Evolutionary conservation across 805 yeast species (phyloP), one percentile per base, ranked within the genome.

Genomic region (Metschnikowia kofuensis): DNA sequence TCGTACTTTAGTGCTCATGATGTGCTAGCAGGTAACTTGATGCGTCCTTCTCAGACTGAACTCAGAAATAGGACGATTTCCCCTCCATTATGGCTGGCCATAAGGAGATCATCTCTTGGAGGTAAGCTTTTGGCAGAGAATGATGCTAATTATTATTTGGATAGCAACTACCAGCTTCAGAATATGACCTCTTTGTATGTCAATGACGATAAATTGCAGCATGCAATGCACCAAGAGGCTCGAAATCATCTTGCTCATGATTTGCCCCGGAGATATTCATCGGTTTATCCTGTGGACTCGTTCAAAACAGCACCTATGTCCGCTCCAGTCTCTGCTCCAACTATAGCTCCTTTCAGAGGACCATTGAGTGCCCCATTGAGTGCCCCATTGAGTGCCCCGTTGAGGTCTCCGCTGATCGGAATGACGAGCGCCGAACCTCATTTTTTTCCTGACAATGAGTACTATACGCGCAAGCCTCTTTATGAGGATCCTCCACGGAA

Each of bases 1-100:
- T 82, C 91, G 8, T 91, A 91, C 66, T 91, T 89, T 62, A 72
- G 79, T 30, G 84, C 89, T 0, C 80, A 80, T 16, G 96, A 91
- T 63, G 94, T 89, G 4, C 60, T 80, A 44, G 69, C 72, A 32
- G 83, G 84, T 6, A 70, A 68, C 37, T 69, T 90, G 40, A 58
- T 65, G 0, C 70, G 83, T 27, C 96, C 96, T 0, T 69, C 81
- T 5, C 78, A 78, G 37, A 66, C 77, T 7, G 74, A 78, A 7
- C 73, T 88, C 47, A 76, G 76, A 49, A 76, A 80, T 49, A 53
- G 81, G 0, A 64, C 65, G 14, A 74, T 85, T 7, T 70, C 80
- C 3, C 62, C 65, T 14, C 75, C 72, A 10, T 66, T 85, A 38
- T 73, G 83, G 74, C 69, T 67, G 49, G 84, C 87, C 0, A 73